Percentiles rank a stretch among this genome's conserved stretches.
These are phyloP conservation scores for Aegilops bicornis DNA, from an alignment of 176 grass and related monocot species.

Conservation along the genomic window DNA sequence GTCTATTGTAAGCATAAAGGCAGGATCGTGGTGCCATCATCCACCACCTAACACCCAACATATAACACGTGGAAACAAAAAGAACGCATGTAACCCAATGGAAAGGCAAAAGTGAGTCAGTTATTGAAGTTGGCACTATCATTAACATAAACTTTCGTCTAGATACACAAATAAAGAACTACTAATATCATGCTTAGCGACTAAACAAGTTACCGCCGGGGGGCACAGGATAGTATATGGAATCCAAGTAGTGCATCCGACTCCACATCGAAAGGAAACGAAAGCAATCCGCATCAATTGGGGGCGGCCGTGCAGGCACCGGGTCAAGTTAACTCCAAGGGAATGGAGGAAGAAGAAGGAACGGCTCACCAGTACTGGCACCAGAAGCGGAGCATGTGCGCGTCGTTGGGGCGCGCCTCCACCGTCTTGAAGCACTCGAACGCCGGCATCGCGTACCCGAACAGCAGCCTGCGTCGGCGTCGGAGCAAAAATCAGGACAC, in stretches of 20 bases:
- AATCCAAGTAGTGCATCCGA: slow-evolving; percentile 26
- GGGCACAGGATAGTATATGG: slow-evolving; percentile 7
- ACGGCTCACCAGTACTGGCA: slow-evolving; percentile 81
- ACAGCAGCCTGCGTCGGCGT: slow-evolving; percentile 52
- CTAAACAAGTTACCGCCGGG: background rate
- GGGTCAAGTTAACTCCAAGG: background rate
- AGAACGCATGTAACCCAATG: background rate
- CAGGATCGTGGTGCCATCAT: slow-evolving; percentile 17
- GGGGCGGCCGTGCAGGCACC: background rate
- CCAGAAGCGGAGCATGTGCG: slow-evolving; percentile 87
- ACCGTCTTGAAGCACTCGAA: slow-evolving; percentile 98
- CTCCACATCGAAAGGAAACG: background rate
- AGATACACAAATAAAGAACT: background rate
- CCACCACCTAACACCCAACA: slow-evolving; percentile 30
- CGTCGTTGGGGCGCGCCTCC: slow-evolving; percentile 54
- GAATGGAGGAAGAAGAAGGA: background rate
- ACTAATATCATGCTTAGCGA: background rate
- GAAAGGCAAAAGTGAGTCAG: background rate
- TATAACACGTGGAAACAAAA: background rate
- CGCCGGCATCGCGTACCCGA: slow-evolving; percentile 85
- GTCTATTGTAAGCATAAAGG: background rate
- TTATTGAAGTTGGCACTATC: slow-evolving; percentile 30
- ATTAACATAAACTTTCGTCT: slow-evolving; percentile 29
- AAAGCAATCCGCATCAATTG: background rate
- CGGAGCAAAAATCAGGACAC: background rate